Evolutionary conservation across 257 asterid genomes (phyloP).

Genomic region (Sherardia arvensis): DNA sequence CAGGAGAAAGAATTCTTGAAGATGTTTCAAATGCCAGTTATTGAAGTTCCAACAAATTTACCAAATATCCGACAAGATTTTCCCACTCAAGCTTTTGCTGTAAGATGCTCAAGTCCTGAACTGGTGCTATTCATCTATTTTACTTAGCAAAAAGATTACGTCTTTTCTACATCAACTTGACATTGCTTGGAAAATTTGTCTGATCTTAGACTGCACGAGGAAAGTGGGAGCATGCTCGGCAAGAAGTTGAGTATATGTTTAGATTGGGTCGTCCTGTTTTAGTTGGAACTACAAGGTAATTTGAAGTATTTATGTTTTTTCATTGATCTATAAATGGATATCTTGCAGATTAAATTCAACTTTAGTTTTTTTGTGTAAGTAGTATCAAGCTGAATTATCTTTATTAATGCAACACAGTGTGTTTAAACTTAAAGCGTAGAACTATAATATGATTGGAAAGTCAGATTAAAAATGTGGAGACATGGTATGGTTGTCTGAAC

Average conservation of each 20-base stretch:
- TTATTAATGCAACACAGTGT: too few species aligned
- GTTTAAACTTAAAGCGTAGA: too few species aligned
- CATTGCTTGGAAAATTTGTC: conserved; percentile 15
- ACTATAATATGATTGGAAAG: too few species aligned
- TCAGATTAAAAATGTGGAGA: not conserved
- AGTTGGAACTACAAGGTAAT: conserved; percentile 95
- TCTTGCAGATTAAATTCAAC: not conserved
- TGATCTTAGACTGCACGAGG: conserved; percentile 76
- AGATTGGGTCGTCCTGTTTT: conserved; percentile 82
- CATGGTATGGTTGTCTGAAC: not conserved
- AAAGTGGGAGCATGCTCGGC: conserved; percentile 80
- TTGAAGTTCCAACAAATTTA: conserved; percentile 93
- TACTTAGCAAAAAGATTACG: not conserved
- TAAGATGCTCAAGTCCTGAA: conserved; percentile 27
- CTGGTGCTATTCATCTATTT: not conserved
- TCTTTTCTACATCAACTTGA: conserved; percentile 5
- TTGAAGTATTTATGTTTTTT: conserved; percentile 15
- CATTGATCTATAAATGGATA: too few species aligned
- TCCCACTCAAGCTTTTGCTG: conserved; percentile 92
- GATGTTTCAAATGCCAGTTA: conserved; percentile 84
- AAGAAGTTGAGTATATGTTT: conserved; percentile 82
- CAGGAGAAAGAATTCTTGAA: conserved; percentile 96
- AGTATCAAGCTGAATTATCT: too few species aligned
- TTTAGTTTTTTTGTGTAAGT: not conserved
- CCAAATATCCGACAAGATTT: conserved; percentile 77